Conservation (phyloP, 768 basidiomycete species). For the Phaeotremella fagi region DNA sequence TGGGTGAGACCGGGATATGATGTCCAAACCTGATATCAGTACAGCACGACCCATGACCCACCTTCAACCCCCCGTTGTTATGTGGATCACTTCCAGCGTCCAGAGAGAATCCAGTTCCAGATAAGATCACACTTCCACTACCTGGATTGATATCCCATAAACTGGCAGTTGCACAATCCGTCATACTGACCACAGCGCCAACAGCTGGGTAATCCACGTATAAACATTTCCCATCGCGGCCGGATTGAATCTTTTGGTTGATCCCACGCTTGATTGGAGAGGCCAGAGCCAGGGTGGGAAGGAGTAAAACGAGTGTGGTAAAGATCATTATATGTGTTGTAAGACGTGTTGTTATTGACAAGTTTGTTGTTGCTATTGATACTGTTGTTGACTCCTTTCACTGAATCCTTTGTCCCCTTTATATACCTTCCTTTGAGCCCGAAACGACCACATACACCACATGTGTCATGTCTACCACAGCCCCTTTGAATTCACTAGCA, state of each 20-base stretch:
- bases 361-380: too few species aligned
- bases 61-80: constrained; percentile 23
- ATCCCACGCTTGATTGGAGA: neutral
- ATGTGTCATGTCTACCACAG: too few species aligned
- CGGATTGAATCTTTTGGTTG: constrained; percentile 9
- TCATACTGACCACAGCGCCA: constrained; percentile 9
- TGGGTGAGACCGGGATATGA: constrained; percentile 24
- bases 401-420: too few species aligned
- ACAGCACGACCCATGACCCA: too few species aligned
- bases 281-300: neutral
- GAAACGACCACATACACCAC: too few species aligned
- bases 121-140: constrained; percentile 8
- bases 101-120: constrained; percentile 17
- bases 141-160: constrained; percentile 24
- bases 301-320: too few species aligned
- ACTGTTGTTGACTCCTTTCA: too few species aligned
- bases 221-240: constrained; percentile 8
- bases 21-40: constrained; percentile 13
- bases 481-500: too few species aligned
- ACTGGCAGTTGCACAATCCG: constrained; percentile 6
- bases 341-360: too few species aligned
- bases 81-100: constrained; percentile 19
- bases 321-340: too few species aligned
- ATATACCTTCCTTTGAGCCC: too few species aligned
- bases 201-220: constrained; percentile 1